Base-by-base conservation (phyloP, 31 red algal genomes). In the Endocladia muricata region DNA sequence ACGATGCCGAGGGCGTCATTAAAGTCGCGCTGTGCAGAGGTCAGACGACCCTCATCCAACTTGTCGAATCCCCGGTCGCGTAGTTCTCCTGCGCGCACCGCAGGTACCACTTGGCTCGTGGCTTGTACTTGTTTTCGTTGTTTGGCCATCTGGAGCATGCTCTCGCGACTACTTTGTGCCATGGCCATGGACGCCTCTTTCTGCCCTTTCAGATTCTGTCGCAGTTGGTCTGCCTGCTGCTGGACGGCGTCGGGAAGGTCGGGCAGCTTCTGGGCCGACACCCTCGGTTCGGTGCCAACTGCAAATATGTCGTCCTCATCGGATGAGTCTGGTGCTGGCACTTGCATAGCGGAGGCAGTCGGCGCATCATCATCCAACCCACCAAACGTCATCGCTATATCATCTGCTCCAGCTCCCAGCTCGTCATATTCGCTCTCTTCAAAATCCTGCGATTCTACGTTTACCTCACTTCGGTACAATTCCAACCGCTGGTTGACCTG, bases 401-500 rank as follows among this genome's bases (percentile, higher is more conserved):
- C 61, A 8, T 4, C 23, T 19, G 61, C 21, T 32, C 33, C 61
- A 36, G 61, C 39, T 11, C 61, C 61, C 22, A 11, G 58, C 21
- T 34, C 5, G 5, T 19, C 39, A 4, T 36, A 21, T 28, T 67
- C 61, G 6, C 21, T 32, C 28, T 33, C 25, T n/a, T 8, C 25
- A 17, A 29, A 23, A 5, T 59, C 51, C n/a, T 25, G 0, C 29
- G 41, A 3, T 13, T 76, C 55, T 33, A 32, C 26, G 30, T 21
- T 21, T 4, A 72, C 28, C 35, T 31, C 72, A 5, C 70, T 37
- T 23, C 59, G 55, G 47, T 68, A 75, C 70, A 75, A 62, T 36
- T 84, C 81, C 38, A 63, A 41, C 41, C 81, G 52, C 28, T 84
- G 70, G 41, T 43, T 37, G 7, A 84, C 34, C 38, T 59, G 13